Evolutionary conservation across 331 rosid species (phyloP).

Genomic region (Saraca asoca): DNA sequence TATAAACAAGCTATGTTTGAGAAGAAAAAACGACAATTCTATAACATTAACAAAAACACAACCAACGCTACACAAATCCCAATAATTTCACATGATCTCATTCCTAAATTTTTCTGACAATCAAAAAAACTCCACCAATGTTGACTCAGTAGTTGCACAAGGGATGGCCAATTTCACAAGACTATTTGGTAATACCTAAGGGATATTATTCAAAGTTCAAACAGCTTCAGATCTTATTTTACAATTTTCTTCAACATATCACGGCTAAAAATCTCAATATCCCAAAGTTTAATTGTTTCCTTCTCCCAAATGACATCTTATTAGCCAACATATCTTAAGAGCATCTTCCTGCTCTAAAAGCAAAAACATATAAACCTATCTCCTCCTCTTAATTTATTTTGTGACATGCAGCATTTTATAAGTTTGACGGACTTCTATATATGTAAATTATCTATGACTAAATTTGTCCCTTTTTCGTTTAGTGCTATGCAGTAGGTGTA

Average conservation of each 20-base stretch:
- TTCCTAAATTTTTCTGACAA: not conserved
- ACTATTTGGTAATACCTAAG: too few relatives aligned
- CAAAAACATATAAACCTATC: not conserved
- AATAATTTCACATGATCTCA: not conserved
- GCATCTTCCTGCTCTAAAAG: not conserved
- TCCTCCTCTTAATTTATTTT: too few relatives aligned
- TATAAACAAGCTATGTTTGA: too few relatives aligned
- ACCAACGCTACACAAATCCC: constrained; percentile 8
- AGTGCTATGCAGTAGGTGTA: not conserved
- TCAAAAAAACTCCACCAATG: not conserved
- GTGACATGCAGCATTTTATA: not conserved
- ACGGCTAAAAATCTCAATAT: too few relatives aligned
- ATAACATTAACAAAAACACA: constrained; percentile 8
- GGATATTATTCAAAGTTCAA: too few relatives aligned
- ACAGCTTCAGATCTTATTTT: not conserved
- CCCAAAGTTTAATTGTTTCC: too few relatives aligned
- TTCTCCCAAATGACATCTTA: not conserved
- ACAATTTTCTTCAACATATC: not conserved
- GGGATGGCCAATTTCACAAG: too few relatives aligned
- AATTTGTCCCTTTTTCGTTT: not conserved
- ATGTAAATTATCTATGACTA: not conserved
- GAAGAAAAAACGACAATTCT: too few relatives aligned
- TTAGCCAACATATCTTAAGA: not conserved
- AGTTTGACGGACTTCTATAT: not conserved
- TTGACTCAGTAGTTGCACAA: not conserved